A percentile compares a stretch with the other conserved stretches of the same genome.
These are phyloP conservation scores for Coemansia linderi DNA, from an alignment of 371 early-diverging fungal genomes.

Conservation along the genomic window DNA sequence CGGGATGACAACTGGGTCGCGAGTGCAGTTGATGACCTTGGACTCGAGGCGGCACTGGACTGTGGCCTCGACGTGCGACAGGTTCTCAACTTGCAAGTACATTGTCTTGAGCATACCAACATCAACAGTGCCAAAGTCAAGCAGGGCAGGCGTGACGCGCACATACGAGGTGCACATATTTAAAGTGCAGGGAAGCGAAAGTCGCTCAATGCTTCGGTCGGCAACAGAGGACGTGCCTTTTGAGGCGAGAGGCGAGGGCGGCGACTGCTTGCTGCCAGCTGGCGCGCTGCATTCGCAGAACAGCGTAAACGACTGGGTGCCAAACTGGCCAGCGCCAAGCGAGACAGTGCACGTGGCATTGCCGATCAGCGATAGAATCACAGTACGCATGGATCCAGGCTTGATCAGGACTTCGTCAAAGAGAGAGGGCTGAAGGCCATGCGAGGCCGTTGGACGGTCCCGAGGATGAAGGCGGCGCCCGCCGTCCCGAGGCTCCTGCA, in stretches of 20 bases:
- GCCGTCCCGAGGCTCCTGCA: constrained; percentile 36
- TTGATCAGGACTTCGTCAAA: constrained; percentile 89
- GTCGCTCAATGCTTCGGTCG: constrained; percentile 68
- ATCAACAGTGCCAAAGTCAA: constrained; percentile 95
- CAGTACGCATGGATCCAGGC: constrained; percentile 81
- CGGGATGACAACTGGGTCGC: constrained; percentile 76
- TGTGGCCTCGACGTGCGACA: constrained; percentile 83
- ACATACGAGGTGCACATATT: constrained; percentile 93
- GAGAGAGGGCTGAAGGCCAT: constrained; percentile 59
- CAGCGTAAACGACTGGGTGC: constrained; percentile 73
- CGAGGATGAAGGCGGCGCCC: constrained; percentile 46
- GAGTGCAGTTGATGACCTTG: constrained; percentile 87
- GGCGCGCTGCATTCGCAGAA: constrained; percentile 63
- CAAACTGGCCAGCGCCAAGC: constrained; percentile 76
- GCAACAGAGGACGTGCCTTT: constrained; percentile 28
- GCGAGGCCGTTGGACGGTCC: constrained; percentile 30
- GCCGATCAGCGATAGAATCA: constrained; percentile 78
- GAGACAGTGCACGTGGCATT: constrained; percentile 64
- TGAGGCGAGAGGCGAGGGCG: not conserved
- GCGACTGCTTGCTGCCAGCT: constrained; percentile 23
- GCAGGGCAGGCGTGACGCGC: constrained; percentile 73
- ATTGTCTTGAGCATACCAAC: constrained; percentile 89
- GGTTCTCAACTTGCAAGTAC: constrained; percentile 80
- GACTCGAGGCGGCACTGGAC: constrained; percentile 87
- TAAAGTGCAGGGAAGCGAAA: constrained; percentile 88